These are phyloP conservation scores for Roridomyces roridus DNA, from an alignment of 768 basidiomycete species.

Conservation along the genomic window DNA sequence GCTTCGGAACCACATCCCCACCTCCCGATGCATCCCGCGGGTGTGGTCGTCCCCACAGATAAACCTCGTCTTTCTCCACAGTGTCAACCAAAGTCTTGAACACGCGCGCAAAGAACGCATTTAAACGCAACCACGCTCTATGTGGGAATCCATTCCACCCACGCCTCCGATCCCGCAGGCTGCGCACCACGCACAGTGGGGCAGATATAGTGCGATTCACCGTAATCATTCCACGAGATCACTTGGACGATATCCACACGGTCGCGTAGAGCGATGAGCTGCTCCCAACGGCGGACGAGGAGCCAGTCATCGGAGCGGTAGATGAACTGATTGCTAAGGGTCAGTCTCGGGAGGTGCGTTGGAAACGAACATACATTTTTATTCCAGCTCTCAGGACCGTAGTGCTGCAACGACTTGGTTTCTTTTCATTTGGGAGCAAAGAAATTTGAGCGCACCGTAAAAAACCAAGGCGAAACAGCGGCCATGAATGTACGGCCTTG, in stretches of 20 bases:
- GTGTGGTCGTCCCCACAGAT: constrained; percentile 57
- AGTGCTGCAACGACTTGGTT: constrained; percentile 38
- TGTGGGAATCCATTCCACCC: constrained; percentile 50
- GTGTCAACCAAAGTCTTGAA: too few species aligned
- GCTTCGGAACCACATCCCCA: constrained; percentile 46
- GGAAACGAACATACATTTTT: constrained; percentile 46
- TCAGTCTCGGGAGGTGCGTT: too few species aligned
- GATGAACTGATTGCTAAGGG: constrained; percentile 41
- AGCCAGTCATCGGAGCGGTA: constrained; percentile 59
- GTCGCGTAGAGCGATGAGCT: constrained; percentile 51
- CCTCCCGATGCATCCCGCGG: constrained; percentile 44
- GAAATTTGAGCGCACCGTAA: constrained; percentile 37
- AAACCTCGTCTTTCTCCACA: constrained; percentile 50
- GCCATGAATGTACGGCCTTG: constrained; percentile 29
- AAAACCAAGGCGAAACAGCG: constrained; percentile 62
- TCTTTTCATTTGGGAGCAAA: not conserved
- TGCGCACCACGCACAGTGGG: constrained; percentile 46
- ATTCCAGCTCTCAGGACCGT: constrained; percentile 49
- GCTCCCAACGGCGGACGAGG: constrained; percentile 60
- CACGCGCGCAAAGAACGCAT: constrained; percentile 8
- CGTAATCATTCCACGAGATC: constrained; percentile 57
- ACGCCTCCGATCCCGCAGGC: constrained; percentile 45
- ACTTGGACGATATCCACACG: constrained; percentile 48
- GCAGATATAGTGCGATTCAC: constrained; percentile 59
- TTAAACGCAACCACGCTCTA: constrained; percentile 26